phyloP scores from a whole-genome alignment of 208 protist genomes.

The Leishmania lainsoni region DNA sequence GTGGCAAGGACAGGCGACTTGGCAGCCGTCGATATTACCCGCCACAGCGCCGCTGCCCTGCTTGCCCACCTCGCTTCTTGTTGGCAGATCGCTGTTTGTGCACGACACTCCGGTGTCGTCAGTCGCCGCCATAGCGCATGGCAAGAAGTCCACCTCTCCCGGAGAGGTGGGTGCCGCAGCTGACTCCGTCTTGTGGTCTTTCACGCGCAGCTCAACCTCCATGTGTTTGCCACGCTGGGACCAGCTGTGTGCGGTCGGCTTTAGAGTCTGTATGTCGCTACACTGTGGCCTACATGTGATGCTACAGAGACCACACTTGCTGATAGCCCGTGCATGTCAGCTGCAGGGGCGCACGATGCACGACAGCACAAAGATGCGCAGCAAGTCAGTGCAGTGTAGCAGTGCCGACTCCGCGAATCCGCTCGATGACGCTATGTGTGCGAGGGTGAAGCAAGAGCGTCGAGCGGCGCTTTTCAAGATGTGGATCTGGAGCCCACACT shows the following conservation, averaged over 20 bases:
- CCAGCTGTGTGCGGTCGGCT: constrained; percentile 43
- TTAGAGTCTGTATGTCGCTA: constrained; percentile 35
- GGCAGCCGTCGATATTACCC: not conserved
- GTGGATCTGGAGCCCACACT: constrained; percentile 36
- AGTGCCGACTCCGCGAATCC: not conserved
- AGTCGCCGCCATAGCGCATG: not conserved
- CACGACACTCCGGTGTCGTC: not conserved
- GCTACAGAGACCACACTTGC: constrained; percentile 22
- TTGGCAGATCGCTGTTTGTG: constrained; percentile 56
- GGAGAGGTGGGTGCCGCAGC: constrained; percentile 4
- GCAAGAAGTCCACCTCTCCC: not conserved
- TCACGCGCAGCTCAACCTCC: constrained; percentile 59
- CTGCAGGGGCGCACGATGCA: constrained; percentile 23
- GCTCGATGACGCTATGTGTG: not conserved
- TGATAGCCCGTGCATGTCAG: constrained; percentile 28
- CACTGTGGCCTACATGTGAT: constrained; percentile 30
- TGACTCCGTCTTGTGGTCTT: constrained; percentile 57
- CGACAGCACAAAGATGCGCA: not conserved
- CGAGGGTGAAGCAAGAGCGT: not conserved
- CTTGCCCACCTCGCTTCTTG: constrained; percentile 30
- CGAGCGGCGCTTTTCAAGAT: constrained; percentile 12
- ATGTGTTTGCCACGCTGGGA: constrained; percentile 55
- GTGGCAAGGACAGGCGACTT: not conserved
- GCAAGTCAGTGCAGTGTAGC: not conserved
- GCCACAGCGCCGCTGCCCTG: not conserved